A percentile compares a stretch with the other conserved stretches of the same genome.
phyloP scores from a whole-genome alignment of 176 grass and related monocot species.

The Dendrocalamus sinicus region DNA sequence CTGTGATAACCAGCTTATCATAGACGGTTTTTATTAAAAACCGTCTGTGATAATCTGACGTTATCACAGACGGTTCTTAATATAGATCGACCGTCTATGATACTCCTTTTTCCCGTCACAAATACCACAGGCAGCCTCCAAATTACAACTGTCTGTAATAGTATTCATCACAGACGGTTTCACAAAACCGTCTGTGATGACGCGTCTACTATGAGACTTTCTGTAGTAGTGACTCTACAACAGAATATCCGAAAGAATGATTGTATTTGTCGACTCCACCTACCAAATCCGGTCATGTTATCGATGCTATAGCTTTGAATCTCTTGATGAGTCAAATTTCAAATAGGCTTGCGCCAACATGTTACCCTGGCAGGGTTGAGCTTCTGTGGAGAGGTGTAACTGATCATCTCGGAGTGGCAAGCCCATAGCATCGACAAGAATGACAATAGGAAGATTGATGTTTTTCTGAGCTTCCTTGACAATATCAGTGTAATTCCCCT shows the following conservation, averaged over 20 bases:
- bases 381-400: constrained; percentile 77
- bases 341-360: constrained; percentile 77
- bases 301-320: constrained; percentile 24
- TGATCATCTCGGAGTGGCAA: constrained; percentile 68
- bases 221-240: no score
- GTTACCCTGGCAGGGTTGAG: constrained; percentile 76
- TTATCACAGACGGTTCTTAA: no score
- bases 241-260: constrained; percentile 46
- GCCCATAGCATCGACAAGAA: constrained; percentile 74
- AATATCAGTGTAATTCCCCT: constrained; percentile 76
- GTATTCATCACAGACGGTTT: no score
- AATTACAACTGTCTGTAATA: no score
- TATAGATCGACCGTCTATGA: no score
- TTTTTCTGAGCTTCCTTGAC: constrained; percentile 77
- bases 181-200: no score
- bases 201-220: no score
- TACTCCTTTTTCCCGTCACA: no score
- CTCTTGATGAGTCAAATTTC: constrained; percentile 46
- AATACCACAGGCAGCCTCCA: no score
- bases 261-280: constrained; percentile 32
- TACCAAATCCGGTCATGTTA: background rate
- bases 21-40: no score
- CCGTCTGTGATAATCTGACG: no score
- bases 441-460: constrained; percentile 60
- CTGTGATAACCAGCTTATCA: no score